Conservation (phyloP, 2,329 filamentous ascomycete genomes). For the Phaeosphaeria sp. region DNA sequence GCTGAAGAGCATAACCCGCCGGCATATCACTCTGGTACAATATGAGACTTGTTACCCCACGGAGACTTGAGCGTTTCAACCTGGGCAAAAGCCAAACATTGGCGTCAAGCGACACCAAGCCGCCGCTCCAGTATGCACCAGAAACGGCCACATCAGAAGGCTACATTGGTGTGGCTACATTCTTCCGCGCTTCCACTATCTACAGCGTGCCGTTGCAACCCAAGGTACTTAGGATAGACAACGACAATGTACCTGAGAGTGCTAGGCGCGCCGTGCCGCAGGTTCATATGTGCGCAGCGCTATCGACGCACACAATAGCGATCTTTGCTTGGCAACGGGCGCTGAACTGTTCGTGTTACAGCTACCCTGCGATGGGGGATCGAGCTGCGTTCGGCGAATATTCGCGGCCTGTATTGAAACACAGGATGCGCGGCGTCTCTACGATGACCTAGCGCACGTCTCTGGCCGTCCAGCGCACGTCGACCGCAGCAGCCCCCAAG, state of each 20-base stretch:
- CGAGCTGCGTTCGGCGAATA: conserved; percentile 22
- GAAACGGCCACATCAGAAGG: not conserved
- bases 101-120: conserved; percentile 9
- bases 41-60: conserved; percentile 6
- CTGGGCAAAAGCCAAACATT: conserved; percentile 19
- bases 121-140: not conserved
- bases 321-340: conserved; percentile 35
- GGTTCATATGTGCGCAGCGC: conserved; percentile 15
- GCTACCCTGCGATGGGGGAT: conserved; percentile 14
- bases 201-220: not conserved
- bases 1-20: not conserved
- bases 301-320: conserved; percentile 33
- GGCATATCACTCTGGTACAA: not conserved
- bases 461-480: not conserved
- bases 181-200: not conserved
- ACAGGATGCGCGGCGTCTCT: conserved; percentile 17
- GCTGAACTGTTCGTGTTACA: conserved; percentile 4
- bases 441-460: not conserved
- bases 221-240: conserved; percentile 8
- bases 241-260: conserved; percentile 26
- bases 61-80: conserved; percentile 24
- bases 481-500: not conserved
- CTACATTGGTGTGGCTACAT: not conserved
- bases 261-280: conserved; percentile 17
- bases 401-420: conserved; percentile 22